A percentile compares a stretch with the other conserved stretches of the same genome.
Evolutionary conservation across 2,329 filamentous ascomycete genomes (phyloP).

Genomic region (Coniosporium tulheliwenetii): DNA sequence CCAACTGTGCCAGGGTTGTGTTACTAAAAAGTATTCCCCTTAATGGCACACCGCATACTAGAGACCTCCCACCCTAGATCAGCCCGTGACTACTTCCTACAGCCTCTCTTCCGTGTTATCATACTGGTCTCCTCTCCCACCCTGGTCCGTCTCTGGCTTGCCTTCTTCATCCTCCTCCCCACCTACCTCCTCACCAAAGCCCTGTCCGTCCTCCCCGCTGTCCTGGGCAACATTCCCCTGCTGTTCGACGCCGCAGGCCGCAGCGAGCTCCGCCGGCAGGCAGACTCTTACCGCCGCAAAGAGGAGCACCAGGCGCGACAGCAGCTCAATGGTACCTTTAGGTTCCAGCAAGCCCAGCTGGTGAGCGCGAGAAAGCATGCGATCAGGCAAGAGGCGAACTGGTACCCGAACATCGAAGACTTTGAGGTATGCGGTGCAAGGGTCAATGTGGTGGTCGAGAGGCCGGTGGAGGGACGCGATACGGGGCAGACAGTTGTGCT

Average conservation of each 20-base stretch:
- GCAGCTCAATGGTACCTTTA: background rate
- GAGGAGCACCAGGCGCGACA: background rate
- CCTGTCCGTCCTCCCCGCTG: background rate
- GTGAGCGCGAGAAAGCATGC: background rate
- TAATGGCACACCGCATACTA: too few relatives aligned
- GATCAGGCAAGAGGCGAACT: background rate
- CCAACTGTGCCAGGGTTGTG: too few relatives aligned
- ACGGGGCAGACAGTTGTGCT: constrained; percentile 3
- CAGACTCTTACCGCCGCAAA: background rate
- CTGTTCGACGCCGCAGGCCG: background rate
- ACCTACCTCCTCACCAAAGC: background rate
- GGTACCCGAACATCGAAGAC: background rate
- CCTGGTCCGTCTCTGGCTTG: background rate
- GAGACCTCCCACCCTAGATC: too few relatives aligned
- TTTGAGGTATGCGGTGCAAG: background rate
- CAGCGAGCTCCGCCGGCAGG: background rate
- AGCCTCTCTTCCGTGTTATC: background rate
- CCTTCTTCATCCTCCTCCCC: background rate
- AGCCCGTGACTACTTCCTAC: background rate
- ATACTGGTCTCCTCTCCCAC: background rate
- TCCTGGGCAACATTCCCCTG: background rate
- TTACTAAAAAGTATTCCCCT: too few relatives aligned
- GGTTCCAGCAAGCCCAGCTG: background rate
- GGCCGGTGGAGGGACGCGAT: background rate
- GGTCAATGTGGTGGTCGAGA: background rate